phyloP scores from a whole-genome alignment of 495 filamentous ascomycete species.

The Astrothelium subdiscretum region DNA sequence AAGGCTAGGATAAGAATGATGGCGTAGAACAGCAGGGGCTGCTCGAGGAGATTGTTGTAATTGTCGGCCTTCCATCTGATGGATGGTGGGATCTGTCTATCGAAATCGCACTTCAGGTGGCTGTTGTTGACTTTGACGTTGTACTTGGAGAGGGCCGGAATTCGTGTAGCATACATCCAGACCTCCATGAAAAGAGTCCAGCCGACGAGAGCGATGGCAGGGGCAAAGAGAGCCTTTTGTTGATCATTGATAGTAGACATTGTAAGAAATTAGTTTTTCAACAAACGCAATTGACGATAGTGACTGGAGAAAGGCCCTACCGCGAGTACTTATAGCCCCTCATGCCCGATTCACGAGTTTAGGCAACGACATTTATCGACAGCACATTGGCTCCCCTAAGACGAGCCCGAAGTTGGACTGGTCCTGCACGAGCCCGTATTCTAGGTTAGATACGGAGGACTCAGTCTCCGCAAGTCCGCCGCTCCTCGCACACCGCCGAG shows the following conservation, averaged over 20 bases:
- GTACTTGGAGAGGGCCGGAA: slow-evolving; percentile 11
- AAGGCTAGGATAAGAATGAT: slow-evolving; percentile 4
- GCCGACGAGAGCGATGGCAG: slow-evolving; percentile 13
- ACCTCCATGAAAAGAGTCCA: slow-evolving; percentile 24
- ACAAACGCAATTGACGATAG: background rate
- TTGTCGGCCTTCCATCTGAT: slow-evolving; percentile 20
- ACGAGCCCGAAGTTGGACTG: background rate
- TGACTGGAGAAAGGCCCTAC: background rate
- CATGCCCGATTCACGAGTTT: too few relatives aligned
- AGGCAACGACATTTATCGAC: background rate
- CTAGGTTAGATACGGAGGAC: background rate
- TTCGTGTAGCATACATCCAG: slow-evolving; percentile 21
- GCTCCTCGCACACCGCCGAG: too few relatives aligned
- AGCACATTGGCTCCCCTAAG: background rate
- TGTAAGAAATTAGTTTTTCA: background rate
- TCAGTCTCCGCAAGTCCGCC: background rate
- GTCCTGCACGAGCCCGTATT: background rate
- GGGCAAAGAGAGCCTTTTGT: slow-evolving; percentile 6
- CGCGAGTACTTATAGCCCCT: background rate
- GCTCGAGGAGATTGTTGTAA: slow-evolving; percentile 21
- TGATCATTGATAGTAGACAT: background rate
- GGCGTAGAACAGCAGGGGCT: slow-evolving; percentile 25
- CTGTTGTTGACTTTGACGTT: background rate
- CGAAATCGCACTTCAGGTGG: slow-evolving; percentile 1
- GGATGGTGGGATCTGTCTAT: slow-evolving; percentile 14